These are phyloP conservation scores for Zygoascus ofunaensis DNA, from an alignment of 805 yeast species.

Conservation along the genomic window DNA sequence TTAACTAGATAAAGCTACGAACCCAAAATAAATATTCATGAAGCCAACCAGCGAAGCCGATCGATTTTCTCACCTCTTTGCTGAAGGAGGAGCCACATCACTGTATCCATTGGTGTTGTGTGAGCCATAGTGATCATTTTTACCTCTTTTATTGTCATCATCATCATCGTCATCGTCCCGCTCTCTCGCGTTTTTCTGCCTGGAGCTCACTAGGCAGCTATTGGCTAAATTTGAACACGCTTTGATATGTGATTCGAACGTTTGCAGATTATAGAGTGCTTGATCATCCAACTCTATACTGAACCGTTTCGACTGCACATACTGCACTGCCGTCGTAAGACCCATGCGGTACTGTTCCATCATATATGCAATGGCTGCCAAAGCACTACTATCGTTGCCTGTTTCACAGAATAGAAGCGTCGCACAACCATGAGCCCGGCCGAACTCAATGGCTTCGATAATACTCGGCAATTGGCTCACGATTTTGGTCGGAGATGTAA, in stretches of 20 bases:
- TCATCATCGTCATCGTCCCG: constrained; percentile 9
- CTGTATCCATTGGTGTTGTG: no score
- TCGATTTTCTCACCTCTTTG: no score
- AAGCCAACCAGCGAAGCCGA: no score
- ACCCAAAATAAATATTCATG: no score
- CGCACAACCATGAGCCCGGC: neutral
- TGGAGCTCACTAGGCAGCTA: neutral
- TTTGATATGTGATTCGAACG: constrained; percentile 12
- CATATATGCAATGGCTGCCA: constrained; percentile 25
- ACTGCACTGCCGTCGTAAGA: constrained; percentile 21
- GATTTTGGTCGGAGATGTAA: constrained; percentile 2
- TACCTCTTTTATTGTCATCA: constrained; percentile 1
- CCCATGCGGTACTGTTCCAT: constrained; percentile 18
- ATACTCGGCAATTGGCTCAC: constrained; percentile 10
- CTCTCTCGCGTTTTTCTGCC: neutral
- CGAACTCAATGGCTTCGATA: constrained; percentile 7
- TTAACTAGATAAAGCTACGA: no score
- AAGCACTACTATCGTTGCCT: constrained; percentile 27
- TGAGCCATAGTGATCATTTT: no score
- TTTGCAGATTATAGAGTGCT: constrained; percentile 18
- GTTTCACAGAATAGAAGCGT: constrained; percentile 26
- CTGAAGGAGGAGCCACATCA: no score
- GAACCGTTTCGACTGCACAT: constrained; percentile 25
- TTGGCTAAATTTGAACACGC: neutral
- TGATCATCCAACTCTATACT: constrained; percentile 21